phyloP scores from a whole-genome alignment of 139 green algal genomes.

The Picochlorum sp. region DNA sequence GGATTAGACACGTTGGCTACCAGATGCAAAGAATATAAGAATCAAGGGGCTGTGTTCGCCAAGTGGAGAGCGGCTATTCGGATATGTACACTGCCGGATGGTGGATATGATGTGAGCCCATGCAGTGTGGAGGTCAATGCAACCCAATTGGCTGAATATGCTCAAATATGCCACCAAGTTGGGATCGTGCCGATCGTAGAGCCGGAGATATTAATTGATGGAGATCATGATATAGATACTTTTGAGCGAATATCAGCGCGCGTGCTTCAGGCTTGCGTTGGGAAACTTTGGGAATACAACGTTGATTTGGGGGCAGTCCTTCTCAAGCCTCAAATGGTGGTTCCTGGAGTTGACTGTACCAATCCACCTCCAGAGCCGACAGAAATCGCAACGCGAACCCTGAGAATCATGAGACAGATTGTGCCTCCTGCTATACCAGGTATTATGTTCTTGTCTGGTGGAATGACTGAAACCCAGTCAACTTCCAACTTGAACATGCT shows the following conservation, averaged over 20 bases:
- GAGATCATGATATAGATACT: conserved; percentile 53
- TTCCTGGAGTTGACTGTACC: conserved; percentile 37
- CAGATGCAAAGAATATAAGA: conserved; percentile 54
- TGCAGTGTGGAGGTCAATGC: conserved; percentile 68
- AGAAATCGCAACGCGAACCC: conserved; percentile 62
- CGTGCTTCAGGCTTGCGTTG: conserved; percentile 44
- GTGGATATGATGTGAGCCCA: conserved; percentile 38
- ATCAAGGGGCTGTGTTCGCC: conserved; percentile 56
- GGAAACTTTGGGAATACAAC: conserved; percentile 41
- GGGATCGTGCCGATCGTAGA: conserved; percentile 91
- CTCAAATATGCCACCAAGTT: conserved; percentile 69
- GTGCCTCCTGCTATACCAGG: conserved; percentile 80
- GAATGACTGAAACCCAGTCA: conserved; percentile 73
- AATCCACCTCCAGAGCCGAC: conserved; percentile 20
- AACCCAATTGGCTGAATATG: conserved; percentile 82
- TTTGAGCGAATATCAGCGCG: conserved; percentile 29
- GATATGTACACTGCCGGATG: conserved; percentile 23
- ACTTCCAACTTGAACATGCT: conserved; percentile 63
- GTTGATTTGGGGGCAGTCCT: conserved; percentile 73
- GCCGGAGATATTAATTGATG: conserved; percentile 91
- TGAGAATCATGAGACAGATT: conserved; percentile 57
- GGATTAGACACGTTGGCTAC: conserved; percentile 71
- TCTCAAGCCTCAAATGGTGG: conserved; percentile 91
- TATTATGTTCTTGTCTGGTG: conserved; percentile 93
- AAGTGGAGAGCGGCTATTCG: conserved; percentile 91